These are phyloP conservation scores for Abelmoschus esculentus DNA, from an alignment of 345 rosid species.

Conservation along the genomic window DNA sequence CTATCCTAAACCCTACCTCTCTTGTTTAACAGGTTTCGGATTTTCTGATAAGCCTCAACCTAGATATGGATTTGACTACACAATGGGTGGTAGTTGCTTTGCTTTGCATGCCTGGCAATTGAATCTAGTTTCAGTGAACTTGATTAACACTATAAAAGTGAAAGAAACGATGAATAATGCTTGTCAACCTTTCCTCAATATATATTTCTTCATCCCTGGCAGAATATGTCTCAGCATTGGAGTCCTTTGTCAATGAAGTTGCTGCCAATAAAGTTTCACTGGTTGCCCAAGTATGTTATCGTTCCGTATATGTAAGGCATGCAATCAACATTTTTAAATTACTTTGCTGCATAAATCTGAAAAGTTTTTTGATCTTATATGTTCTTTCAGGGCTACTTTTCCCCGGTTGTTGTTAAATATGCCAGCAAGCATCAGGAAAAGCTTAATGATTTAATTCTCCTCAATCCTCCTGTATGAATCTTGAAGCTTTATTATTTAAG, in stretches of 20 bases:
- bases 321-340: not conserved
- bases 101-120: not conserved
- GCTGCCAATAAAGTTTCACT: slow-evolving; percentile 48
- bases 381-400: slow-evolving; percentile 67
- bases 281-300: slow-evolving; percentile 65
- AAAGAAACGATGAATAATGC: not conserved
- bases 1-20: not conserved
- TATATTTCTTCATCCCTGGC: slow-evolving; percentile 17
- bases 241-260: slow-evolving; percentile 57
- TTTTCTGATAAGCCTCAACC: slow-evolving; percentile 99
- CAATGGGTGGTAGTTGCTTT: slow-evolving; percentile 50
- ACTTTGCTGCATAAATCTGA: not conserved
- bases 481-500: slow-evolving; percentile 8
- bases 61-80: slow-evolving; percentile 83
- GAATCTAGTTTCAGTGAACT: not conserved
- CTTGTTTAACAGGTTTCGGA: slow-evolving; percentile 58
- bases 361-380: slow-evolving; percentile 9
- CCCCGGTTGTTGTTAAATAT: slow-evolving; percentile 64
- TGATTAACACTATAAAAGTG: not conserved
- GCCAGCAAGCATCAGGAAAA: slow-evolving; percentile 61
- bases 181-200: not conserved
- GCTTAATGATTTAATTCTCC: slow-evolving; percentile 62
- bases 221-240: slow-evolving; percentile 79
- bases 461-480: slow-evolving; percentile 78
- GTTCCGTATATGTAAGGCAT: not conserved